Base-by-base conservation (phyloP, 2,329 filamentous ascomycete genomes). In the Diaporthe velutina region DNA sequence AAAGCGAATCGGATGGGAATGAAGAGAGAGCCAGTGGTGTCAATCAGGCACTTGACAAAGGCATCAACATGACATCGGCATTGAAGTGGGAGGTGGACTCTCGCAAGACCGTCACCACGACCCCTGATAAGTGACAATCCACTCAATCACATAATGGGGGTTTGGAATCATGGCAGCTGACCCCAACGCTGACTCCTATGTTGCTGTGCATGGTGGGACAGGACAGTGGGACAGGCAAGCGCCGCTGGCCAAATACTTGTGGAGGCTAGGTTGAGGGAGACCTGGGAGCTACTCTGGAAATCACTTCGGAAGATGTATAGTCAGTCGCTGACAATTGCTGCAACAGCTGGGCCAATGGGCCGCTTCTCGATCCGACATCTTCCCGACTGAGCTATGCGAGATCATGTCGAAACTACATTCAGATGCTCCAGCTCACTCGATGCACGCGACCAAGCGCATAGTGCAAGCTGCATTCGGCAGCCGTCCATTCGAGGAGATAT, bases 361-460 rank as follows among this genome's bases (percentile, higher is more conserved):
- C 25, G 97, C 97, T 4, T 98, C 97, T 7, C 90, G 97, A 82
- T 94, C 96, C 55, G 97, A 99, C 84, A 98, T 99, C 81, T 99
- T 99, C 82, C 97, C 97, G 2, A 93, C 90, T 30, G 93, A 98
- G 83, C 92, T 99, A 90, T 99, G 97, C 85, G 90, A 90, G 57
- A 92, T 96, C 82, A 97, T 99, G 96, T 98, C 96, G 1, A 94
- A 95, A 76, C 89, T 99, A 60, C 97, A 99, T 84, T 98, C 97
- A 2, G 92, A 98, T 82, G 96, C 97, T 0, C 96, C 96, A 0
- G 96, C 97, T 2, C 97, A 99, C 83, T 95, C 96, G 0, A 87
- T 99, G 70, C 88, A 90, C 66, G 89, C 91, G 33, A 98, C 97
- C 0, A 95, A 94, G 82, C 87, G 88, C 77, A 98, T 92, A 3